Percentiles rank a stretch among this genome's conserved stretches.
Conservation (phyloP, 179 eudicot species). For the Amaranthus tricolor region DNA sequence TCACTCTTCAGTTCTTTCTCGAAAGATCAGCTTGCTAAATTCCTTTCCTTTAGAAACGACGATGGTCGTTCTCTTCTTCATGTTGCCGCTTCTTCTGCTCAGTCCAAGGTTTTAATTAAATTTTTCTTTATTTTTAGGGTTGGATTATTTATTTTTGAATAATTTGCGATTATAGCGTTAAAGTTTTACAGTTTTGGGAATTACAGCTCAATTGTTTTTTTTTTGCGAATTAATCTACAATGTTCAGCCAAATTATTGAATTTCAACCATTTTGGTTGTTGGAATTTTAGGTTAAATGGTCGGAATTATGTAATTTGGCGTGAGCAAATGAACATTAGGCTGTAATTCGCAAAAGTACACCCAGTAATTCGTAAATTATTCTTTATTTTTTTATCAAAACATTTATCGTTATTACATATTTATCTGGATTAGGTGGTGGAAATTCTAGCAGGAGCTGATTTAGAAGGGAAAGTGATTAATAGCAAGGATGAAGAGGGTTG, state of each 20-base stretch:
- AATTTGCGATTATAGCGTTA: too few species aligned
- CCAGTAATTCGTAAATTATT: too few species aligned
- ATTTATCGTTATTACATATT: too few species aligned
- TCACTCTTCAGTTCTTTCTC: slow-evolving; percentile 59
- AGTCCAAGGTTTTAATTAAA: slow-evolving; percentile 33
- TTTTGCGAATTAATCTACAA: not conserved
- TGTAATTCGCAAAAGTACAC: too few species aligned
- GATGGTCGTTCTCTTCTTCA: slow-evolving; percentile 92
- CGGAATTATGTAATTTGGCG: too few species aligned
- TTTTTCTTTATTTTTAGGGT: not conserved
- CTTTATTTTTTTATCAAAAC: too few species aligned
- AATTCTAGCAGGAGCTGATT: slow-evolving; percentile 57
- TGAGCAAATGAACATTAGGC: too few species aligned
- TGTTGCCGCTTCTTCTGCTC: slow-evolving; percentile 71
- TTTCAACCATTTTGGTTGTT: too few species aligned
- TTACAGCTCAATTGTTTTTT: not conserved
- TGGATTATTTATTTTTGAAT: not conserved
- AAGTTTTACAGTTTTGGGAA: too few species aligned
- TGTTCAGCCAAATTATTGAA: too few species aligned
- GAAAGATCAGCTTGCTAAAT: slow-evolving; percentile 38
- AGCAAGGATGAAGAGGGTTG: slow-evolving; percentile 89
- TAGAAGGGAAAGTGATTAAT: slow-evolving; percentile 54
- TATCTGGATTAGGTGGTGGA: slow-evolving; percentile 15
- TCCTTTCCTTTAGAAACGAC: slow-evolving; percentile 80
- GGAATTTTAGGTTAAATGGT: too few species aligned